Evolutionary conservation across 805 yeast genomes (phyloP).

Genomic region (Starmerella powellii): DNA sequence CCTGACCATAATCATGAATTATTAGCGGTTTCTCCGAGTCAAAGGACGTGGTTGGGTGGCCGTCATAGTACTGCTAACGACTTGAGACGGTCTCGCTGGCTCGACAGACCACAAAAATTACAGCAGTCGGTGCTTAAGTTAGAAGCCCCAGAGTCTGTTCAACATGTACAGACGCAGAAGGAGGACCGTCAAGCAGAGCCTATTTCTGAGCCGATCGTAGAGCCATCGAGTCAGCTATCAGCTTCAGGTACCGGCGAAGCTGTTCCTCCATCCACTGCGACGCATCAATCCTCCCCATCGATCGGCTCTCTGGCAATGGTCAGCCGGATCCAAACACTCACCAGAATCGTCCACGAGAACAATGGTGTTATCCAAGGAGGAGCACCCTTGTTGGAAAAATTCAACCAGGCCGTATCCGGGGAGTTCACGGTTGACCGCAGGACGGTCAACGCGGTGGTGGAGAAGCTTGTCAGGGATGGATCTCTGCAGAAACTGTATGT

Average conservation of each 20-base stretch:
- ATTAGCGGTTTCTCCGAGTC: neutral
- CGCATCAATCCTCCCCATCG: too few species aligned
- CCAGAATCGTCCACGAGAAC: constrained; percentile 34
- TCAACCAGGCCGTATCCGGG: constrained; percentile 29
- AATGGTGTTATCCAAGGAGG: constrained; percentile 40
- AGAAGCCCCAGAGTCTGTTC: too few species aligned
- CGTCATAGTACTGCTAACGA: too few species aligned
- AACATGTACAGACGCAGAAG: too few species aligned
- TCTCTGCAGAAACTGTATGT: constrained; percentile 25
- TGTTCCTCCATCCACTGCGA: neutral
- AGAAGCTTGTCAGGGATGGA: constrained; percentile 29
- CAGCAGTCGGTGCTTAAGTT: too few species aligned
- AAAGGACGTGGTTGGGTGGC: too few species aligned
- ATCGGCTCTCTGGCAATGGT: constrained; percentile 34
- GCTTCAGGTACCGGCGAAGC: too few species aligned
- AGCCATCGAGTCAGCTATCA: too few species aligned
- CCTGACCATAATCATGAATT: neutral
- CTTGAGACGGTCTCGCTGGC: too few species aligned
- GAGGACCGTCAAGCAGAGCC: too few species aligned
- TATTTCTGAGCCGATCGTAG: too few species aligned
- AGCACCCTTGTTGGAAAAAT: constrained; percentile 30
- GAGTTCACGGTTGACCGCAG: constrained; percentile 42
- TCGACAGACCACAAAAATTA: too few species aligned
- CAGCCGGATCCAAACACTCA: constrained; percentile 35
- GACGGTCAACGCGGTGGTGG: constrained; percentile 40